Percentiles rank a stretch among this genome's conserved stretches.
Evolutionary conservation across 164 flowering plant species (phyloP).

Genomic region (Chloranthus sessilifolius): DNA sequence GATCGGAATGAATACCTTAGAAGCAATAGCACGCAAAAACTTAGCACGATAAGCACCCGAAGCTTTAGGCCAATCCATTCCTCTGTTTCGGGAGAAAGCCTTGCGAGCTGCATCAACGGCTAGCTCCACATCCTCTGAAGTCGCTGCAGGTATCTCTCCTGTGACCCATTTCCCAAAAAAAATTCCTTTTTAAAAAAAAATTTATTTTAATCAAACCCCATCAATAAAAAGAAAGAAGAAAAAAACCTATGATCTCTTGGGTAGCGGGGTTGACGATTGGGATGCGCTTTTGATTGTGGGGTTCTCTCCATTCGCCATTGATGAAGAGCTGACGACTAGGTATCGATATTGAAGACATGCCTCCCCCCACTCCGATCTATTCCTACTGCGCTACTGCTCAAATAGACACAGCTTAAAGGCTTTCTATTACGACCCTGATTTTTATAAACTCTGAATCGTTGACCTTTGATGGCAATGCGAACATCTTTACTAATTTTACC

Average conservation of each 20-base stretch:
- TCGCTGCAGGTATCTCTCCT: constrained; percentile 93
- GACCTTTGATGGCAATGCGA: too few species aligned
- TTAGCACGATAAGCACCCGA: constrained; percentile 90
- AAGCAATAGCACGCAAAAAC: constrained; percentile 90
- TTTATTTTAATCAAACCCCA: too few species aligned
- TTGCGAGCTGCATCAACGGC: constrained; percentile 82
- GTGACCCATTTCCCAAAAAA: constrained; percentile 8
- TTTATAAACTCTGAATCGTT: too few species aligned
- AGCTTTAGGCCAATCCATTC: constrained; percentile 67
- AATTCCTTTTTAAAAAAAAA: too few species aligned
- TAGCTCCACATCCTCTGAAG: constrained; percentile 81
- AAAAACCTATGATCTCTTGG: constrained; percentile 65
- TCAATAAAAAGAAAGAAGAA: too few species aligned
- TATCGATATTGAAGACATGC: constrained; percentile 29
- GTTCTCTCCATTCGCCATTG: constrained; percentile 82
- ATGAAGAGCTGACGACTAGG: constrained; percentile 81
- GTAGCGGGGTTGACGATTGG: constrained; percentile 83
- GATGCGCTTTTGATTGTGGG: constrained; percentile 51
- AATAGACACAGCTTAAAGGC: not conserved
- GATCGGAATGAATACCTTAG: constrained; percentile 83
- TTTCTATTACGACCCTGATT: too few species aligned
- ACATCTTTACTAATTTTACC: too few species aligned
- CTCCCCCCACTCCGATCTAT: too few species aligned
- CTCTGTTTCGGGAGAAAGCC: constrained; percentile 59
- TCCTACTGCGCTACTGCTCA: too few species aligned